Evolutionary conservation across 2,329 filamentous ascomycete species (phyloP), one percentile per base, ranked within the genome.

Genomic region (Penicillium sp.): DNA sequence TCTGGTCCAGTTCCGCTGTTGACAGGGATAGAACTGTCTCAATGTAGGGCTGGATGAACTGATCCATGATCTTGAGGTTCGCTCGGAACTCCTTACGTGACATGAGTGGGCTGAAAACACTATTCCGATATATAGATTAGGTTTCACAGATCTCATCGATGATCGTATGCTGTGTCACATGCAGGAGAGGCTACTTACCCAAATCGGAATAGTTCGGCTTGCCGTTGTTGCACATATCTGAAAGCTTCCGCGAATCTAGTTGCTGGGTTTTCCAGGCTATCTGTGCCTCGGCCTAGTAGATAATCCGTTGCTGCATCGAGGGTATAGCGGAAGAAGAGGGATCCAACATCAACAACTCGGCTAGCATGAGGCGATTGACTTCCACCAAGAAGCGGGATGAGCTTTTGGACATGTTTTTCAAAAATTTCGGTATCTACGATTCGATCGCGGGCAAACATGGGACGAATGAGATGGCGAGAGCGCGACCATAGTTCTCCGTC

Each of bases 221-320:
- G 90, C 4, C 90, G 79, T 45, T 84, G 81, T 69, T 96, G 90
- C 4, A 92, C 89, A 62, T 89, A 86, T 67, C 82, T 85, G 75
- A 96, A 96, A 5, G 90, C 88, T 45, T 88, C 82, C n/a, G 89
- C 90, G 67, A 96, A 96, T 18, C 83, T 79, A 14, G 87, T 84
- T 40, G 83, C 80, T 1, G 87, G 85, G 42, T 86, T 85, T 37
- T 76, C 73, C 31, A 81, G 61, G 65, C 81, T 85, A 33, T 82
- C 85, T 23, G 92, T 88, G 60, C 89, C 88, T 53, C 85, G 79
- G 3, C 92, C 92, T 0, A 96, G 81, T 33, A 97, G 77, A 70
- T 96, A 96, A 66, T 94, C 89, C 1, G 92, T 96, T 2, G 90
- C 85, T 7, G 90, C 87, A 69, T 96, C 92, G 18, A 97, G 80